phyloP scores from a whole-genome alignment of 331 rosid species.

The Dryas integrifolia region DNA sequence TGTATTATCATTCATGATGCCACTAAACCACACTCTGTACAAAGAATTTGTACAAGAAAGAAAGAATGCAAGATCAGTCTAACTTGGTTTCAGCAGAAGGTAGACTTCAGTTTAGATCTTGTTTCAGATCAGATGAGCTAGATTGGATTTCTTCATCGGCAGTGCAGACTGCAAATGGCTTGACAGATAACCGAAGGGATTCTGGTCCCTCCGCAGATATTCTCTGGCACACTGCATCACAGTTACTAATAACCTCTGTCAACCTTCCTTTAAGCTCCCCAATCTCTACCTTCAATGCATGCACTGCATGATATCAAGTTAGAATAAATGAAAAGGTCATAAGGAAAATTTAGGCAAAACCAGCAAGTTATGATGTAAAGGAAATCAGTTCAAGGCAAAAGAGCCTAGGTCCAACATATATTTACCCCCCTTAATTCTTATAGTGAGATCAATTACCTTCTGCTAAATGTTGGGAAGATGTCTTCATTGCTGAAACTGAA shows the following conservation, averaged over 20 bases:
- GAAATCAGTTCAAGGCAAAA: neutral
- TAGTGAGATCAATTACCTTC: constrained; percentile 52
- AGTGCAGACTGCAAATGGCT: constrained; percentile 43
- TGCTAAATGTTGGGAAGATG: constrained; percentile 74
- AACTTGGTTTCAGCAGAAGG: constrained; percentile 47
- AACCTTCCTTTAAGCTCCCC: constrained; percentile 96
- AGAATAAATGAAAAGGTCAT: neutral
- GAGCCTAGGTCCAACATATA: neutral
- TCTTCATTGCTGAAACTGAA: constrained; percentile 74
- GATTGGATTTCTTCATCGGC: constrained; percentile 27
- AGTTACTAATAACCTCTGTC: constrained; percentile 84
- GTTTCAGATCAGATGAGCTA: constrained; percentile 31
- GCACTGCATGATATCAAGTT: constrained; percentile 50
- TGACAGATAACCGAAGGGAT: constrained; percentile 57
- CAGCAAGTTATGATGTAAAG: neutral
- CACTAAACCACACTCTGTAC: constrained; percentile 28
- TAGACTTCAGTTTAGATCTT: constrained; percentile 26
- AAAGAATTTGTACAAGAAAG: constrained; percentile 29
- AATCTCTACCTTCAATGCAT: constrained; percentile 76
- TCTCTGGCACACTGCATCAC: constrained; percentile 81
- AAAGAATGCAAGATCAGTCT: constrained; percentile 20
- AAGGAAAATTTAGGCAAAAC: neutral
- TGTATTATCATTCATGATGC: constrained; percentile 3
- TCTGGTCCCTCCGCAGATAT: constrained; percentile 67
- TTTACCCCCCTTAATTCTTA: neutral